Conservation (phyloP, 306 rosid species). For the Acacia confusa region DNA sequence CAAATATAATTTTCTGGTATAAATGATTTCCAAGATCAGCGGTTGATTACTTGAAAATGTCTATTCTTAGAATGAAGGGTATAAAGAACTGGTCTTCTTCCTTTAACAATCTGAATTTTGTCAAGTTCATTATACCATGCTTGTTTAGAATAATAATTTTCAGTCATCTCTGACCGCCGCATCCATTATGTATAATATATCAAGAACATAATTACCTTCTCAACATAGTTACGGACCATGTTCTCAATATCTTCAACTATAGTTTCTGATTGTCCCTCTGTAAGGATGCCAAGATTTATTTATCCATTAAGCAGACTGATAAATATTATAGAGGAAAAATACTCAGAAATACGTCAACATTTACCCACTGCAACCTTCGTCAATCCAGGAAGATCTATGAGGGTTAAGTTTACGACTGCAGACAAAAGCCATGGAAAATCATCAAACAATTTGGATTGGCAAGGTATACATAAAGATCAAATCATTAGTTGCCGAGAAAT, state of each 20-base stretch:
- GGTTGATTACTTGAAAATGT: too few species aligned
- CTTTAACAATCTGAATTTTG: not conserved
- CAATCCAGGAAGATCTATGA: constrained; percentile 97
- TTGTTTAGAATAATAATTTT: not conserved
- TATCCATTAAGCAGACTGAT: constrained; percentile 18
- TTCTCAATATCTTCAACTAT: constrained; percentile 97
- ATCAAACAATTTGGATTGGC: constrained; percentile 29
- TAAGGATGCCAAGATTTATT: constrained; percentile 33
- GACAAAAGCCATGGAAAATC: constrained; percentile 33
- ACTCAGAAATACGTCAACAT: constrained; percentile 12
- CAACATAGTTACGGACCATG: constrained; percentile 96
- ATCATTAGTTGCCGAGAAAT: not conserved
- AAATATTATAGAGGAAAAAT: constrained; percentile 2
- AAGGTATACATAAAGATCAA: constrained; percentile 17
- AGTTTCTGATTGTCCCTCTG: constrained; percentile 91
- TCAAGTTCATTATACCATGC: not conserved
- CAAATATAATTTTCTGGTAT: too few species aligned
- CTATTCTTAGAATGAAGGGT: too few species aligned
- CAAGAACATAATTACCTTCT: constrained; percentile 65
- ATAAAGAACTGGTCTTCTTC: not conserved
- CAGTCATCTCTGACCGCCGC: not conserved
- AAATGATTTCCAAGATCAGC: too few species aligned
- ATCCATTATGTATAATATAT: constrained; percentile 2
- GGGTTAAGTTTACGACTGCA: constrained; percentile 98
- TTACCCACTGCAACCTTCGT: constrained; percentile 99